These are phyloP conservation scores for Vinca major DNA, from an alignment of 305 asterid genomes.

Conservation along the genomic window DNA sequence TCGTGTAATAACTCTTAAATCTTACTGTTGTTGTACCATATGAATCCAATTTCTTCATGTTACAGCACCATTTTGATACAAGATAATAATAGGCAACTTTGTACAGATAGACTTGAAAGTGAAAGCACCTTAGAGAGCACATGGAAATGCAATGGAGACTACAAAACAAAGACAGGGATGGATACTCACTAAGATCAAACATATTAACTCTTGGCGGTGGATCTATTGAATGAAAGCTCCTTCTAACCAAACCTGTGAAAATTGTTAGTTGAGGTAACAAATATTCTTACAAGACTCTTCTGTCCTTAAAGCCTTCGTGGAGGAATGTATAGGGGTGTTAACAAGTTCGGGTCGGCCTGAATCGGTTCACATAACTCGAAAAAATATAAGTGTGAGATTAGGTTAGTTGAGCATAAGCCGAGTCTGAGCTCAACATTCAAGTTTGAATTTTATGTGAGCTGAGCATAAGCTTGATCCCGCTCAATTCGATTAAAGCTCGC, in stretches of 20 bases:
- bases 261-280: conserved; percentile 3
- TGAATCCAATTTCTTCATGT: not conserved
- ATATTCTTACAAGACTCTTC: not conserved
- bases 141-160: conserved; percentile 15
- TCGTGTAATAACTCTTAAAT: too few species aligned
- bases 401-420: too few species aligned
- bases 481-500: too few species aligned
- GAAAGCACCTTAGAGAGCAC: conserved; percentile 26
- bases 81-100: not conserved
- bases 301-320: not conserved
- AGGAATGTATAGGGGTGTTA: too few species aligned
- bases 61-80: not conserved
- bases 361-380: too few species aligned
- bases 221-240: not conserved
- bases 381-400: too few species aligned
- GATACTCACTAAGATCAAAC: not conserved
- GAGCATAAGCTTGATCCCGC: too few species aligned
- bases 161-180: conserved; percentile 22
- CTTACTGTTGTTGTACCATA: too few species aligned
- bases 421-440: too few species aligned
- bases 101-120: conserved; percentile 19
- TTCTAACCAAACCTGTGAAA: not conserved
- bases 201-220: not conserved
- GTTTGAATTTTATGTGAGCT: too few species aligned
- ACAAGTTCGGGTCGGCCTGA: too few species aligned